Conservation (phyloP, 2,329 filamentous ascomycete species). For the Mycosphaerelloides madeirae region DNA sequence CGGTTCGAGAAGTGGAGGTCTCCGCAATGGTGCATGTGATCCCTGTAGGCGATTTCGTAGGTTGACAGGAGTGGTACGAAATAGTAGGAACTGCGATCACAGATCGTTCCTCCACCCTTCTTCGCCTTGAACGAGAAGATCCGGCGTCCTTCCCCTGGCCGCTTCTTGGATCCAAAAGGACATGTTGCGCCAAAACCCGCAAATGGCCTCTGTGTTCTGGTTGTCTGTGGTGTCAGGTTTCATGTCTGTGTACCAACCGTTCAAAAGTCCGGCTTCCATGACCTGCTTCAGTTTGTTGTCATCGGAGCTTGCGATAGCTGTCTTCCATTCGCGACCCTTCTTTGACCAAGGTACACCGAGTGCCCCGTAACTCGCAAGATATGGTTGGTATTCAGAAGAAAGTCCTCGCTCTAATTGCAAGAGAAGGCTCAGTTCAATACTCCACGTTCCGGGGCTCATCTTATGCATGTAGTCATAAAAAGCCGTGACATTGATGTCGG, state of each 20-base stretch:
- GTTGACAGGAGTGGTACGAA: too few species aligned
- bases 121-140: too few species aligned
- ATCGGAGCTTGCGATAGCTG: neutral
- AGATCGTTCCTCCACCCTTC: too few species aligned
- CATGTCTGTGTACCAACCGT: neutral
- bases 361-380: conserved; percentile 1
- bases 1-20: too few species aligned
- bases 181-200: conserved; percentile 2
- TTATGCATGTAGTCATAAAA: neutral
- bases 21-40: too few species aligned
- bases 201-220: conserved; percentile 1
- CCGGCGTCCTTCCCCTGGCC: too few species aligned
- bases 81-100: too few species aligned
- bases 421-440: neutral
- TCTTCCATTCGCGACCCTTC: neutral
- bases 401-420: neutral
- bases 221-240: neutral
- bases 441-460: neutral
- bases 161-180: neutral
- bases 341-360: neutral
- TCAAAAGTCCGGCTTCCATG: neutral
- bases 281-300: neutral
- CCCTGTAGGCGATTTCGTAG: too few species aligned
- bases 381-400: conserved; percentile 1
- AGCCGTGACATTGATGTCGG: neutral